These are phyloP conservation scores for Monosporozyma unispora DNA, from an alignment of 805 yeast species.

Conservation along the genomic window DNA sequence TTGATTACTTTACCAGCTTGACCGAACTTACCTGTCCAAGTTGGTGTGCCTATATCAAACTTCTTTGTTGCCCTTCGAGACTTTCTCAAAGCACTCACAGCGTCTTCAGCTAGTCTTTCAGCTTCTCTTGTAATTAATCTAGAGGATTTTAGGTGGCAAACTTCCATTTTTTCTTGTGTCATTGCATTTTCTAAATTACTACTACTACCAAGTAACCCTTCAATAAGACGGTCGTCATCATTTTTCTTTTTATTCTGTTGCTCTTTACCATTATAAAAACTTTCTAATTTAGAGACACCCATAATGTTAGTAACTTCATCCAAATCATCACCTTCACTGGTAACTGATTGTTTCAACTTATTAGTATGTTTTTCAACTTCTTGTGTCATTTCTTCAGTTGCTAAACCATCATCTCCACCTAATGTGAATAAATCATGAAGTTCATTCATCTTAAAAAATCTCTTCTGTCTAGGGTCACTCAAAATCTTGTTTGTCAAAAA, in stretches of 20 bases:
- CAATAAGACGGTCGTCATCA: constrained; percentile 62
- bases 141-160: constrained; percentile 31
- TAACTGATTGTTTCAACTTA: constrained; percentile 23
- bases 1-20: constrained; percentile 54
- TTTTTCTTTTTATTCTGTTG: constrained; percentile 30
- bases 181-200: constrained; percentile 61
- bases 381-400: constrained; percentile 33
- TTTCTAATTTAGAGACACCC: constrained; percentile 69
- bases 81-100: constrained; percentile 46
- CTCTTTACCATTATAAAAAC: constrained; percentile 46
- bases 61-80: constrained; percentile 39
- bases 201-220: constrained; percentile 55
- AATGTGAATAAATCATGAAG: constrained; percentile 80
- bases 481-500: constrained; percentile 85
- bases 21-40: constrained; percentile 95
- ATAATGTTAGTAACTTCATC: constrained; percentile 49
- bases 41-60: constrained; percentile 66
- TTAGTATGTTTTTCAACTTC: constrained; percentile 55
- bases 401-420: constrained; percentile 52
- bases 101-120: constrained; percentile 43
- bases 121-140: constrained; percentile 51
- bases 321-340: constrained; percentile 54
- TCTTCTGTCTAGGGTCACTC: constrained; percentile 88
- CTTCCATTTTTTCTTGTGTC: constrained; percentile 70
- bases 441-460: constrained; percentile 89